Conservation (phyloP, 306 rosid genomes). For the Cicer cuneatum region DNA sequence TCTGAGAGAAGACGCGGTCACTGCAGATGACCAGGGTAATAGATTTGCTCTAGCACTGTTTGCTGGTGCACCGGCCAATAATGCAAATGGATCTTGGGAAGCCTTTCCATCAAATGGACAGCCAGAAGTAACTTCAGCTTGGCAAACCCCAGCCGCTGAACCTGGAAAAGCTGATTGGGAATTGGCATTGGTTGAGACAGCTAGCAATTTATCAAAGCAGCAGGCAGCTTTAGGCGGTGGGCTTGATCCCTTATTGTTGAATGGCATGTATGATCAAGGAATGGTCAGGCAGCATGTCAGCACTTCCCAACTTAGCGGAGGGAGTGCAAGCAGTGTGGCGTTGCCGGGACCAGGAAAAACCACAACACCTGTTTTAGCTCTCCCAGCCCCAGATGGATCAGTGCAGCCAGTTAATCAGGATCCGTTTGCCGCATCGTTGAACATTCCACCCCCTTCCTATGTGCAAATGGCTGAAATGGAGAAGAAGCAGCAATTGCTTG, state of each 20-base stretch:
- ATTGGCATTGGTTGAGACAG: conserved; percentile 93
- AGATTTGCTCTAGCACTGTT: conserved; percentile 86
- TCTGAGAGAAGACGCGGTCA: conserved; percentile 75
- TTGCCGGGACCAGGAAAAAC: conserved; percentile 77
- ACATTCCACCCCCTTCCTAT: conserved; percentile 88
- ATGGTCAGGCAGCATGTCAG: conserved; percentile 90
- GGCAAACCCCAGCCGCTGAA: conserved; percentile 97
- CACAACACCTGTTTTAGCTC: conserved; percentile 84
- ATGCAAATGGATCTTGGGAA: conserved; percentile 91
- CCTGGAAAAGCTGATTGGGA: conserved; percentile 96
- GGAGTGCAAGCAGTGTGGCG: conserved; percentile 98
- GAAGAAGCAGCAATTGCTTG: conserved; percentile 82
- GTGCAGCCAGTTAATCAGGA: conserved; percentile 88
- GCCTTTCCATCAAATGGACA: conserved; percentile 91
- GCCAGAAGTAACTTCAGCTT: conserved; percentile 90
- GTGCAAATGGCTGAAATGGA: conserved; percentile 99
- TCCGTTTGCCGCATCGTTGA: conserved; percentile 84
- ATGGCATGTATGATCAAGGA: conserved; percentile 98
- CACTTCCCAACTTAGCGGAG: conserved; percentile 81
- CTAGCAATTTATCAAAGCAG: conserved; percentile 82
- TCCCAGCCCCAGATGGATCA: conserved; percentile 97
- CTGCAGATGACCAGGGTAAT: conserved; percentile 89
- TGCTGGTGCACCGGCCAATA: conserved; percentile 71
- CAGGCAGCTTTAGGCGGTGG: conserved; percentile 85
- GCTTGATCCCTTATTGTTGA: conserved; percentile 82